phyloP scores from a whole-genome alignment of 78 protist genomes.

The Andalucia godoyi region DNA sequence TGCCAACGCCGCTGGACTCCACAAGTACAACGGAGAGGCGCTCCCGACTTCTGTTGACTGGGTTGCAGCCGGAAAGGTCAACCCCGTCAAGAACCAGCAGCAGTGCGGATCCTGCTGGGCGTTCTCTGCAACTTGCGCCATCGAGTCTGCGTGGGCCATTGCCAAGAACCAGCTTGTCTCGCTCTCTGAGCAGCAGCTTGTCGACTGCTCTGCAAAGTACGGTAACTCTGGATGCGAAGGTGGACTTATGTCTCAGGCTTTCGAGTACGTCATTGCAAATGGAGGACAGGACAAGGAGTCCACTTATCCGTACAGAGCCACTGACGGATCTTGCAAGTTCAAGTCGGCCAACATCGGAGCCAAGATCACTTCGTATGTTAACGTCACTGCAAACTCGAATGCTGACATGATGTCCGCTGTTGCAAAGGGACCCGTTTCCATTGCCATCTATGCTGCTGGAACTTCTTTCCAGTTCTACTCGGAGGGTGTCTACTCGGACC shows the following conservation, averaged over 20 bases:
- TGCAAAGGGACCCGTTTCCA: conserved; percentile 59
- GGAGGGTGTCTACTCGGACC: conserved; percentile 54
- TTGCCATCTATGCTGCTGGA: conserved; percentile 67
- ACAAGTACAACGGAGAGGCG: neutral
- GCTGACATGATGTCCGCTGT: conserved; percentile 33
- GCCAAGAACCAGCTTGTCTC: conserved; percentile 16
- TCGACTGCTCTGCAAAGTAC: conserved; percentile 11
- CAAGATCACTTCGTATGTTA: conserved; percentile 24
- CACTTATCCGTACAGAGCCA: conserved; percentile 68
- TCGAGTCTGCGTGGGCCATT: conserved; percentile 13
- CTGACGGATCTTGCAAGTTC: conserved; percentile 37
- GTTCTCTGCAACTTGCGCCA: conserved; percentile 27
- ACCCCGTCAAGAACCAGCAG: conserved; percentile 57
- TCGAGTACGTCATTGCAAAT: conserved; percentile 36
- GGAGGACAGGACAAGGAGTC: conserved; percentile 64
- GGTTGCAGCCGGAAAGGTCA: conserved; percentile 43
- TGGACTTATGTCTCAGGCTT: conserved; percentile 35
- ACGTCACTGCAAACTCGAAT: conserved; percentile 39
- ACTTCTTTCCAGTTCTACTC: conserved; percentile 57
- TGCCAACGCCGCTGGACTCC: neutral
- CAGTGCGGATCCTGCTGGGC: conserved; percentile 79
- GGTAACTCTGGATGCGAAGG: conserved; percentile 51
- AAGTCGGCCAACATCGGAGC: conserved; percentile 2
- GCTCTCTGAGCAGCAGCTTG: conserved; percentile 29
- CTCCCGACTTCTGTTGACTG: too few species aligned